Conservation (phyloP, 2,329 filamentous ascomycete species). For the Bipolaris victoriae region DNA sequence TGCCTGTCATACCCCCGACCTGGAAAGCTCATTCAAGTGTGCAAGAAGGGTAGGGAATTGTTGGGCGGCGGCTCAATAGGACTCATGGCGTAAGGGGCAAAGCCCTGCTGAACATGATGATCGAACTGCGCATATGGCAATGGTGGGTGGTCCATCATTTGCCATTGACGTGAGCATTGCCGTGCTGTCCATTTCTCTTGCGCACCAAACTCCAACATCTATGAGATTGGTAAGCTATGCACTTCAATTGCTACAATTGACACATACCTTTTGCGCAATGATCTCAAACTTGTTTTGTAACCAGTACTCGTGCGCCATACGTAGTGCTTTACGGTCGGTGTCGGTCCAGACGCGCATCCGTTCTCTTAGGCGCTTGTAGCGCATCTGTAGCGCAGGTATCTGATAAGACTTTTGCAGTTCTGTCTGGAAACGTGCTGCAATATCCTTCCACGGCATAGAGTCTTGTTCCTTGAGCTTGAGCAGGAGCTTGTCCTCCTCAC, state of each 20-base stretch:
- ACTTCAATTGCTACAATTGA: not conserved
- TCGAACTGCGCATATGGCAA: constrained; percentile 45
- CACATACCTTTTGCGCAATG: constrained; percentile 56
- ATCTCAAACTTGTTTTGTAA: constrained; percentile 61
- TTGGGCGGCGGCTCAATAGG: constrained; percentile 39
- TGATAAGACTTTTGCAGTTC: constrained; percentile 58
- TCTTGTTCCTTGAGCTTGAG: constrained; percentile 60
- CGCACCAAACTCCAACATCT: constrained; percentile 61
- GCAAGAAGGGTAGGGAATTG: constrained; percentile 41
- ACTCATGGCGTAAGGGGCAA: constrained; percentile 46
- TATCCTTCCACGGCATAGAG: constrained; percentile 61
- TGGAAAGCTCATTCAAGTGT: constrained; percentile 21
- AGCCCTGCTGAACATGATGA: constrained; percentile 38
- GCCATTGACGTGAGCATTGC: constrained; percentile 60
- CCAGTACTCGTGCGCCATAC: constrained; percentile 60
- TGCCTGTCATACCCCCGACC: not conserved
- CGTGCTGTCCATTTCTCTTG: constrained; percentile 59
- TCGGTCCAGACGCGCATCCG: constrained; percentile 60
- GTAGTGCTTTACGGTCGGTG: constrained; percentile 57
- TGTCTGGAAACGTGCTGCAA: constrained; percentile 57
- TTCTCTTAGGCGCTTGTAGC: constrained; percentile 59
- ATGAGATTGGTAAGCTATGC: constrained; percentile 14
- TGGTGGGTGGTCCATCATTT: constrained; percentile 50
- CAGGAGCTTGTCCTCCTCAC: constrained; percentile 59
- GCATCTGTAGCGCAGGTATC: constrained; percentile 62